Conservation (phyloP, 805 yeast species). For the Kodamaea fukazawae region DNA sequence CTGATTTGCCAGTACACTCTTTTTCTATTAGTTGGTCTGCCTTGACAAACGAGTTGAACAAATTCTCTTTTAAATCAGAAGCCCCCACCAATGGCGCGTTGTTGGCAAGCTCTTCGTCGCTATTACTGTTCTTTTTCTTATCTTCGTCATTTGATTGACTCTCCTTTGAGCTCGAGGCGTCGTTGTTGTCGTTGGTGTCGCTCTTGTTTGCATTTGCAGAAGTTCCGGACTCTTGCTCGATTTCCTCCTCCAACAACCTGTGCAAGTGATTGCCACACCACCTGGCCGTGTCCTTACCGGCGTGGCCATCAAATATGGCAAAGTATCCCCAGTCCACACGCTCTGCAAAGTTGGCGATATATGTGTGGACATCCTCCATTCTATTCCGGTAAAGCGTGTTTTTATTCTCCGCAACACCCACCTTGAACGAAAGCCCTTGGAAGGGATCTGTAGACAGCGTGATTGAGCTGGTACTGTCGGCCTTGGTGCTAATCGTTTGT, state of each 20-base stretch:
- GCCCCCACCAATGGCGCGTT: constrained; percentile 19
- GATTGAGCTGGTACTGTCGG: background rate
- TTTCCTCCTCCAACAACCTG: constrained; percentile 56
- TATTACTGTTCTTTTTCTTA: background rate
- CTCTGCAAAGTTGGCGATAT: constrained; percentile 90
- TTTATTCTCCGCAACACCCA: constrained; percentile 90
- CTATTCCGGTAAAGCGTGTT: constrained; percentile 76
- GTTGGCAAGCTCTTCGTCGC: constrained; percentile 6
- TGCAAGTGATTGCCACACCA: constrained; percentile 93
- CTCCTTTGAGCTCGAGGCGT: constrained; percentile 19
- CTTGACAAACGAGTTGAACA: constrained; percentile 66
- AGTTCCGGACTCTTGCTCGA: constrained; percentile 21
- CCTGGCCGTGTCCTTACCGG: constrained; percentile 88
- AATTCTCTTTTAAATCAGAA: constrained; percentile 60
- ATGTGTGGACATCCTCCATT: constrained; percentile 96
- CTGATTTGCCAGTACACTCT: constrained; percentile 69
- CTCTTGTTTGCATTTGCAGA: constrained; percentile 21
- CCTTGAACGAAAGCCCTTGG: constrained; percentile 64
- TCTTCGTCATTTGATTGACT: constrained; percentile 8
- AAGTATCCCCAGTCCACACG: constrained; percentile 90
- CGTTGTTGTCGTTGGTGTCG: constrained; percentile 25
- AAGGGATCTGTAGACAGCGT: constrained; percentile 42
- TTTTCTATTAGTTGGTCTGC: constrained; percentile 70
- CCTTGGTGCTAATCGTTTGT: background rate
- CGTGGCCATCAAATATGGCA: constrained; percentile 96